Percentiles rank a stretch among this genome's conserved stretches.
Conservation (phyloP, 73 alveolate genomes). For the Paramecium sonneborni region DNA sequence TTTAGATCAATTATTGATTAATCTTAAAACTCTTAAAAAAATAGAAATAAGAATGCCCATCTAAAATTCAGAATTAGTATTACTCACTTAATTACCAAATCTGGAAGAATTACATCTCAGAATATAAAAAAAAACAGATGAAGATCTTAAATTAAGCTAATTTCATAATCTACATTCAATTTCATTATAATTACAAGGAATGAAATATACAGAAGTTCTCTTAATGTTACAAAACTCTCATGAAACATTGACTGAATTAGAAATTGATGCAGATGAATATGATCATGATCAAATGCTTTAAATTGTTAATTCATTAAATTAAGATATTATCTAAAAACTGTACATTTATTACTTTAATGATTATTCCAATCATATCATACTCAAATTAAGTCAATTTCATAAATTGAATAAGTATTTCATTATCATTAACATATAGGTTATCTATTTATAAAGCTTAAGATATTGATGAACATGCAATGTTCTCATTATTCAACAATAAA, state of each 20-base stretch:
- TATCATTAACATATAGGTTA: background rate
- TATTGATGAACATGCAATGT: background rate
- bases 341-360: background rate
- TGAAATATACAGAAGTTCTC: background rate
- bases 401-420: background rate
- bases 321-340: background rate
- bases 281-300: background rate
- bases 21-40: background rate
- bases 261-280: background rate
- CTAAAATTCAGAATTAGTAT: background rate
- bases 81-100: background rate
- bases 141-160: background rate
- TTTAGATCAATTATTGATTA: background rate
- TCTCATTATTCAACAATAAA: background rate
- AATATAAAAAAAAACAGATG: background rate
- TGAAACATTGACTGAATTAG: background rate
- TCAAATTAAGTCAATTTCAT: background rate
- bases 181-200: background rate
- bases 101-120: background rate
- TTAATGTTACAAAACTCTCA: background rate
- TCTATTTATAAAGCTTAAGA: too few relatives aligned
- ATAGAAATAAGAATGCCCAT: background rate
- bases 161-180: background rate
- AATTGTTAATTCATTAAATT: background rate
- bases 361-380: background rate